Evolutionary conservation across 345 rosid genomes (phyloP), one percentile per base, ranked within the genome.

Genomic region (Durio zibethinus): DNA sequence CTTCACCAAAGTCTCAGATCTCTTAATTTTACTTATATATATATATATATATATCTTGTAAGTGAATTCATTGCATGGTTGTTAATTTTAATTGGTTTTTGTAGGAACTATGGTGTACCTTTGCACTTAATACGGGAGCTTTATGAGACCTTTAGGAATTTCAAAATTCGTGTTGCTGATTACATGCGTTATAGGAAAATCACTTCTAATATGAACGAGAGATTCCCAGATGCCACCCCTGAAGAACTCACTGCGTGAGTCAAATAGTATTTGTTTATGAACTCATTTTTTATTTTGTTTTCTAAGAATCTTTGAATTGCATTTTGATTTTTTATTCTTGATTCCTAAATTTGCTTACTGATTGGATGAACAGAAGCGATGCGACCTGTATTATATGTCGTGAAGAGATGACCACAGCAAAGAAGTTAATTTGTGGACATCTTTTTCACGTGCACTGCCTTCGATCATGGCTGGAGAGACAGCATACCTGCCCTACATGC

Each of bases 201-300:
- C 86, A 90, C 99, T 79, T 95, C 99, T 64, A 95, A 95, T 82
- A 95, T 95, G 99, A 93, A 95, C 84, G 98, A 93, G 76, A 88
- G 93, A 76, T 95, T 95, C 83, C 94, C 96, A 45, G 96, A 95
- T 81, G 99, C 98, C 48, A 87, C 96, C 71, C 88, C 90, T 60
- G 99, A 92, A 84, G 99, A 95, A 85, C 93, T 95, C 76, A 83
- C 79, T 76, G 84, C 78, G 99, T 95, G 74, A 90, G 97, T 86
- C 82, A 20, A 42, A 45, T 54, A 62, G 43, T 31, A 36, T 59
- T 29, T 76, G 47, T 29, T 48, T 50, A 45, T 53, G 73, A 50
- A 60, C 35, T 64, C 3, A 4, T 52, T 35, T 63, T n/a, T 56
- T 36, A 7, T 54, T 2, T 7, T 77, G 4, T 59, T 31, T 31